Base-by-base conservation (phyloP, 306 rosid species). In the Quercus glauca region DNA sequence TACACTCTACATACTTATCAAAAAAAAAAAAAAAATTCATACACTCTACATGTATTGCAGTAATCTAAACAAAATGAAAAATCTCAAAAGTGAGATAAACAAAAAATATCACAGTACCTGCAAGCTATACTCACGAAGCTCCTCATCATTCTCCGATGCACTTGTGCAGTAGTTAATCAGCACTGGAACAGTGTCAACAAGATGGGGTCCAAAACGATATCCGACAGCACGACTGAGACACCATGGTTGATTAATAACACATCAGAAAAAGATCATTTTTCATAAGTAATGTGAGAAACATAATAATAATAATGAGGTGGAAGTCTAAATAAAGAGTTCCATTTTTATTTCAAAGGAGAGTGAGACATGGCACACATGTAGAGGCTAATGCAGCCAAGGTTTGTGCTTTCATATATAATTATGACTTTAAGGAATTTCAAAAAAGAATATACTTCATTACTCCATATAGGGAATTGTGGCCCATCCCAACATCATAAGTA, bases 81-180 rank as follows among this genome's bases (percentile, higher is more conserved):
- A 23, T 23, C 10, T n/a, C 41, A n/a, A 51, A 45, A 65, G 21
- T 57, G 28, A 31, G 35, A 59, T 56, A 69, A 73, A 21, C 78
- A 74, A 43, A 33, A 67, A 70, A 2, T 64, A 53, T 67, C 73
- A 53, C 51, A 69, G 83, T 85, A 95, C 99, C 99, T 94, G 98
- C 85, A 94, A 88, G 81, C 96, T 92, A 84, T 94, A 94, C 85
- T 94, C 98, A n/a, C 96, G 93, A 83, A 94, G 98, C 90, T 94
- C 98, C 87, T 94, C 98, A 55, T 94, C 98, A 87, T 92, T 94
- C 83, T 94, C 97, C 51, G 98, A 92, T 70, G 98, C 97, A 69
- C 84, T 88, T 68, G 92, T 92, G 83, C 98, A 94, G 79, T 92
- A 90, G 86, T 88, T 83, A 43, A 90, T 91, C 68, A 94, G 89